These are phyloP conservation scores for Aspergillus sparsus DNA, from an alignment of 495 filamentous ascomycete genomes.

Conservation along the genomic window DNA sequence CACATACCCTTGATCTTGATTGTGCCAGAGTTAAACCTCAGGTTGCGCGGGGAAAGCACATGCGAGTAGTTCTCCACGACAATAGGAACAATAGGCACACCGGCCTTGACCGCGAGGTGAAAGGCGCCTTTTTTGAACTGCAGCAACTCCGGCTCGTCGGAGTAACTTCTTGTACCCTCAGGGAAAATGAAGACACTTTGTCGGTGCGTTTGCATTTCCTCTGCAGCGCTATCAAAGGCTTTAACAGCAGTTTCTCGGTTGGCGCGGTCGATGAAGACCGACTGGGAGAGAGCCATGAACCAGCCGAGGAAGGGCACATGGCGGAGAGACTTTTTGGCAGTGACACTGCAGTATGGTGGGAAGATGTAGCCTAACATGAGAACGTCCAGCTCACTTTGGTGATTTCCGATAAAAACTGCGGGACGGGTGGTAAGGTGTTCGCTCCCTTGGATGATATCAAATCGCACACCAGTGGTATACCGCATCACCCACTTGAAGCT, in stretches of 20 bases:
- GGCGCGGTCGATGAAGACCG: constrained; percentile 90
- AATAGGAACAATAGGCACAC: constrained; percentile 87
- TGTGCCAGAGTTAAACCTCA: constrained; percentile 70
- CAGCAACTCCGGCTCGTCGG: constrained; percentile 73
- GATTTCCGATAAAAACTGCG: constrained; percentile 89
- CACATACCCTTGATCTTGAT: constrained; percentile 78
- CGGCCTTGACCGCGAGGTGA: constrained; percentile 90
- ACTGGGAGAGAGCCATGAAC: constrained; percentile 91
- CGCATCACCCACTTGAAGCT: constrained; percentile 82
- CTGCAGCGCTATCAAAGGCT: constrained; percentile 80
- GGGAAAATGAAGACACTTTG: constrained; percentile 95
- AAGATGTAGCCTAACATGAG: constrained; percentile 84
- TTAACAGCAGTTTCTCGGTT: constrained; percentile 78
- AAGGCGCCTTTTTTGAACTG: constrained; percentile 99
- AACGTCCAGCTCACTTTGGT: constrained; percentile 94
- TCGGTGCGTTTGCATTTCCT: constrained; percentile 69
- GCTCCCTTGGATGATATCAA: constrained; percentile 69
- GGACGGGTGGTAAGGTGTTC: constrained; percentile 70
- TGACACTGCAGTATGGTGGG: constrained; percentile 89
- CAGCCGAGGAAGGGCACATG: constrained; percentile 86
- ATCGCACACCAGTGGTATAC: constrained; percentile 72
- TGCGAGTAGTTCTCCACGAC: constrained; percentile 85
- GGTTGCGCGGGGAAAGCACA: constrained; percentile 67
- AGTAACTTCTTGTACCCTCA: constrained; percentile 91
- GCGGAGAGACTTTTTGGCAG: constrained; percentile 84